phyloP scores from a whole-genome alignment of 139 green algal species.

The Diplosphaera chodatii region DNA sequence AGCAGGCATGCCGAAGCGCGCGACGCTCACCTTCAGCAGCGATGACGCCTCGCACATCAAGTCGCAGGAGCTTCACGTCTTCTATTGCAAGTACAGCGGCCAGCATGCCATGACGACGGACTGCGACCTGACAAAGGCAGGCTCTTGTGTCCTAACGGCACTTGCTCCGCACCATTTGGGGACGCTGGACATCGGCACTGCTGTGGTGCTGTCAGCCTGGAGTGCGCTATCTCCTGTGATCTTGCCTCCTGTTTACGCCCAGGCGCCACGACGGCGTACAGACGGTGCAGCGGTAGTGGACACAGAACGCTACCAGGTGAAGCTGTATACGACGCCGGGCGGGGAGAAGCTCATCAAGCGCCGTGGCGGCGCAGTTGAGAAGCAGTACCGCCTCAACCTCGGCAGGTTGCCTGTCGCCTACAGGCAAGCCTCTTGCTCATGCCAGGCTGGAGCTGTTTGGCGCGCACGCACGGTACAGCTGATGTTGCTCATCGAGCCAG shows the following conservation, averaged over 20 bases:
- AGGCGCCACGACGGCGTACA: conserved; percentile 53
- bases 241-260: neutral
- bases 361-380: conserved; percentile 54
- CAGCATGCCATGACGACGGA: conserved; percentile 77
- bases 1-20: conserved; percentile 62
- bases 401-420: conserved; percentile 74
- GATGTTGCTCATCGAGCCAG: too few species aligned
- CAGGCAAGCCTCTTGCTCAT: conserved; percentile 36
- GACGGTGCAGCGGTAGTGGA: conserved; percentile 68
- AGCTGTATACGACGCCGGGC: conserved; percentile 62
- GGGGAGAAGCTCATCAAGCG: conserved; percentile 62
- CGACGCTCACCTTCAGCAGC: conserved; percentile 55
- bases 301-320: conserved; percentile 42
- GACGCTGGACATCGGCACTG: too few species aligned
- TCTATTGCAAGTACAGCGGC: conserved; percentile 83
- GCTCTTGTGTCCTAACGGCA: too few species aligned
- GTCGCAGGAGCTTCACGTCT: conserved; percentile 38
- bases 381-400: conserved; percentile 62
- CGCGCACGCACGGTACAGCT: too few species aligned
- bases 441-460: too few species aligned
- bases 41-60: conserved; percentile 33
- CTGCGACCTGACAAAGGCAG: conserved; percentile 58
- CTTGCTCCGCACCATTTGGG: too few species aligned
- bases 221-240: too few species aligned
- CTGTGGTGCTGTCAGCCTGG: too few species aligned